Conservation (phyloP, 495 filamentous ascomycete species). For the Neurospora discreta region DNA sequence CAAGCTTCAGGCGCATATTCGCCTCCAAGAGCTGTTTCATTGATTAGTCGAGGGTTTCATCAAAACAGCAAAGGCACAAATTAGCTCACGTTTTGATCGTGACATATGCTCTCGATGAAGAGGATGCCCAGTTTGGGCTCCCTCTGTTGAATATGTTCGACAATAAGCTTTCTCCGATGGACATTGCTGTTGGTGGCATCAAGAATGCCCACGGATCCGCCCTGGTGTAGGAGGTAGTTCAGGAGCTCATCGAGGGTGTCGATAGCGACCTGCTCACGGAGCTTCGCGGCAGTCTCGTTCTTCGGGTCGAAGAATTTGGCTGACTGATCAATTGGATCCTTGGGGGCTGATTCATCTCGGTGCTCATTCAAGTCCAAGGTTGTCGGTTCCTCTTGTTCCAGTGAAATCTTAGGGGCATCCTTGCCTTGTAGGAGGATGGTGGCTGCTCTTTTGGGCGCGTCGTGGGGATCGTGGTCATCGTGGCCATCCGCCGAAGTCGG, state of each 20-base stretch:
- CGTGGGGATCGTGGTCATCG: constrained; percentile 20
- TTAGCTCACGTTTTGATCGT: constrained; percentile 51
- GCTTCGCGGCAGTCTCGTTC: constrained; percentile 67
- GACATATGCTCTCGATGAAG: constrained; percentile 88
- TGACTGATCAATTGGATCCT: constrained; percentile 67
- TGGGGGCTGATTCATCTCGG: not conserved
- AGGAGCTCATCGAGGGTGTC: constrained; percentile 87
- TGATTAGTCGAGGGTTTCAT: not conserved
- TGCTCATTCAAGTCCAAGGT: constrained; percentile 22
- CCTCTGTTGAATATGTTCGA: constrained; percentile 67
- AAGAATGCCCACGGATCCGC: constrained; percentile 92
- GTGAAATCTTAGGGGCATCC: constrained; percentile 23
- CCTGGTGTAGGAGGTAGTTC: constrained; percentile 69
- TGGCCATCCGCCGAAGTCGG: constrained; percentile 11
- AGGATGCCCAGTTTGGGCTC: constrained; percentile 83
- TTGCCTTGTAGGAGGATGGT: constrained; percentile 38
- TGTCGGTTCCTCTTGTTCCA: constrained; percentile 20
- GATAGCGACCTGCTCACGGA: constrained; percentile 85
- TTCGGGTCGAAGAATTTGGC: constrained; percentile 90
- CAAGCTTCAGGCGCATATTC: constrained; percentile 97
- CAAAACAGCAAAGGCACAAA: not conserved
- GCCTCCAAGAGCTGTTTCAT: constrained; percentile 59
- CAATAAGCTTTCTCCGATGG: constrained; percentile 68
- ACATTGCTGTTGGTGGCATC: constrained; percentile 96
- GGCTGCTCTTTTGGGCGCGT: constrained; percentile 32